phyloP scores from a whole-genome alignment of 176 grass and related monocot species.

The sorghum (Sorghum bicolor) region DNA sequence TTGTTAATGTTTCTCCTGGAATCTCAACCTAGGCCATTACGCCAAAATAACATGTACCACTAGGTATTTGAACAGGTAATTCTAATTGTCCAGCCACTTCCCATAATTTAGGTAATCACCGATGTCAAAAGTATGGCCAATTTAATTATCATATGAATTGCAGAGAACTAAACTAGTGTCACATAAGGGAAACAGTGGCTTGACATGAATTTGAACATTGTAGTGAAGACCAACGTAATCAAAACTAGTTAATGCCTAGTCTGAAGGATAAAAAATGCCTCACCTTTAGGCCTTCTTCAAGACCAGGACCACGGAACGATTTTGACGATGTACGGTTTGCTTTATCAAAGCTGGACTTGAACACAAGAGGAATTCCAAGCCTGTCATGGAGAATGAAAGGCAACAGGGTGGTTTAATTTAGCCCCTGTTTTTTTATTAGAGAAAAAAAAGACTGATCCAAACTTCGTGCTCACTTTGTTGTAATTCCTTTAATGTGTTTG shows the following conservation, averaged over 20 bases:
- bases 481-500: conserved; percentile 67
- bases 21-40: not conserved
- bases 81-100: not conserved
- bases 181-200: not conserved
- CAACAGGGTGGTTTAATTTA: not conserved
- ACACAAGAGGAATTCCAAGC: conserved; percentile 81
- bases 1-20: not conserved
- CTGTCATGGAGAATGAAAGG: conserved; percentile 32
- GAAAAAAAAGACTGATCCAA: not conserved
- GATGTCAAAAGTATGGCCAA: not conserved
- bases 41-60: not conserved
- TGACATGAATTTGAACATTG: not conserved
- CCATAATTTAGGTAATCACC: not conserved
- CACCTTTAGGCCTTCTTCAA: conserved; percentile 94
- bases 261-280: not conserved
- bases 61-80: not conserved
- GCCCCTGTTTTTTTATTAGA: no score
- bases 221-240: not conserved
- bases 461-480: conserved; percentile 58
- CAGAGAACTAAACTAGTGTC: not conserved
- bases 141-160: not conserved
- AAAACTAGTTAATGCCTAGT: not conserved
- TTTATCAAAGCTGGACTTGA: conserved; percentile 98
- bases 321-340: conserved; percentile 93
- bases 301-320: conserved; percentile 84